A percentile compares a stretch with the other conserved stretches of the same genome.
Evolutionary conservation across 192 early-diverging fungal species (phyloP).

Genomic region (Linderina pennispora): DNA sequence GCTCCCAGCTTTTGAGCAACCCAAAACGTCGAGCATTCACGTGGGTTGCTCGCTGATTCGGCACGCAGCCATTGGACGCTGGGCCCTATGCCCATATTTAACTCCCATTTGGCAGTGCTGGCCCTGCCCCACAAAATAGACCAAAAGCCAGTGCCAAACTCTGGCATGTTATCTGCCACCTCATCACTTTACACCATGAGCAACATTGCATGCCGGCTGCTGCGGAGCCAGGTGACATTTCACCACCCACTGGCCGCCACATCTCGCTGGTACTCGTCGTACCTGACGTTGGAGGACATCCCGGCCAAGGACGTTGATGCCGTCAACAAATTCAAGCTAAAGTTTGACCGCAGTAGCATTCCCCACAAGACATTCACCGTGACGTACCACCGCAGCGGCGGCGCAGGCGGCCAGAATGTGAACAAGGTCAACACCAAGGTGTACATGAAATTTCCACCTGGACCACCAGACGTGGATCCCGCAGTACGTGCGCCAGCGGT

Average conservation of each 20-base stretch:
- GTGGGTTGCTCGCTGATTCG: constrained; percentile 35
- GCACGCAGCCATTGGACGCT: constrained; percentile 34
- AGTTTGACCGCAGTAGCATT: constrained; percentile 51
- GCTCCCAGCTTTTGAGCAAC: no score
- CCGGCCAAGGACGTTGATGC: constrained; percentile 31
- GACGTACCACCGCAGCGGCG: constrained; percentile 66
- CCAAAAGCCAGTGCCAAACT: no score
- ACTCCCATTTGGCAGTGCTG: no score
- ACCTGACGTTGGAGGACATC: constrained; percentile 20
- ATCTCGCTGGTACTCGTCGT: neutral
- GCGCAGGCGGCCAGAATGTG: constrained; percentile 89
- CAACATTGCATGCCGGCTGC: neutral
- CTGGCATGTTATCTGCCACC: no score
- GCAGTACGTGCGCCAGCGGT: constrained; percentile 54
- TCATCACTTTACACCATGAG: no score
- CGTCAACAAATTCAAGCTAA: constrained; percentile 46
- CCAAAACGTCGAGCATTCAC: no score
- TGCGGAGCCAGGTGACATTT: neutral
- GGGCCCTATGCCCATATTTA: constrained; percentile 14
- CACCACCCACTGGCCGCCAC: neutral
- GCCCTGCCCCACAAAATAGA: no score
- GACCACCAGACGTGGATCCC: constrained; percentile 69
- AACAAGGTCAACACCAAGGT: constrained; percentile 93
- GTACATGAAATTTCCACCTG: constrained; percentile 66
- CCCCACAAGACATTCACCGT: constrained; percentile 54